Conservation (phyloP, 805 yeast genomes). For the Danielozyma ontarioensis region DNA sequence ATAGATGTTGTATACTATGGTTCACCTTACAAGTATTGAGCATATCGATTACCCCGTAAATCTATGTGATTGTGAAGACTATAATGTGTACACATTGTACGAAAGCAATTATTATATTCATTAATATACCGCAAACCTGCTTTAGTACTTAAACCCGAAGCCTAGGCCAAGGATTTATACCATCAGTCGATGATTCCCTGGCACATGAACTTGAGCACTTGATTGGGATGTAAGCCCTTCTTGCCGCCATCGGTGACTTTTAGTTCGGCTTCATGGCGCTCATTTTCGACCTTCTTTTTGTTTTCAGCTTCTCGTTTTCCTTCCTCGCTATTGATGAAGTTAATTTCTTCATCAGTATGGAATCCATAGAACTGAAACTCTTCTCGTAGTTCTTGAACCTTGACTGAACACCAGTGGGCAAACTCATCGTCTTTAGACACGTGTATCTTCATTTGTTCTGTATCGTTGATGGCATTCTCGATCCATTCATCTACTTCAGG, state of each 20-base stretch:
- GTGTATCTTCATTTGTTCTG: slow-evolving; percentile 18
- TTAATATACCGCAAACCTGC: too few species aligned
- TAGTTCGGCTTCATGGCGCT: slow-evolving; percentile 17
- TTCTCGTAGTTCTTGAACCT: slow-evolving; percentile 48
- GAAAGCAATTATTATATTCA: too few species aligned
- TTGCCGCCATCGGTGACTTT: slow-evolving; percentile 22
- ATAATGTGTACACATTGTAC: too few species aligned
- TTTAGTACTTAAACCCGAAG: too few species aligned
- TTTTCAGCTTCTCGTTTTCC: slow-evolving; percentile 24
- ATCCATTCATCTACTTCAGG: slow-evolving; percentile 94
- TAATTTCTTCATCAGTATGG: slow-evolving; percentile 44
- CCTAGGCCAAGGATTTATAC: too few species aligned
- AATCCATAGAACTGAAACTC: slow-evolving; percentile 62
- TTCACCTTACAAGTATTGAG: too few species aligned
- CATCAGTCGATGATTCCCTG: slow-evolving; percentile 21
- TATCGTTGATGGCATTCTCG: slow-evolving; percentile 19
- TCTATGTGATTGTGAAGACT: too few species aligned
- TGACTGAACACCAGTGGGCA: slow-evolving; percentile 61
- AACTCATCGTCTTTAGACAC: slow-evolving; percentile 51
- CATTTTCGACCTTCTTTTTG: slow-evolving; percentile 12
- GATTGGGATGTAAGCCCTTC: slow-evolving; percentile 26
- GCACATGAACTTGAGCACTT: slow-evolving; percentile 35
- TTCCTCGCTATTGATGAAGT: slow-evolving; percentile 17
- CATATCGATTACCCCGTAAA: too few species aligned
- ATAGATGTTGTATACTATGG: too few species aligned